Conservation (phyloP, 2,329 filamentous ascomycete species). For the Clarireedia homoeocarpa region DNA sequence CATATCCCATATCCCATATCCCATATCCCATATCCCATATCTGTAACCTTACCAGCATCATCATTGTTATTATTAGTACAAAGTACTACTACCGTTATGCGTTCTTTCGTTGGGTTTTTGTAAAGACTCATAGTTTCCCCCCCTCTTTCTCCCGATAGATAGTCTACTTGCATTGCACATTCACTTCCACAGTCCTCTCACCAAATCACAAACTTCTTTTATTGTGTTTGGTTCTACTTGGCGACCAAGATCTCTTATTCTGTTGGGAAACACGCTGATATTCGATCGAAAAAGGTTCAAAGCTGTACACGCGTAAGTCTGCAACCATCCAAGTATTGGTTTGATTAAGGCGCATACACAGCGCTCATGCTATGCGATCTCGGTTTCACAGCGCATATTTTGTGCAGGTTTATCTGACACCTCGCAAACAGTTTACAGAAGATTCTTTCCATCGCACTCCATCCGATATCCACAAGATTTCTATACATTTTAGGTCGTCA, state of each 20-base stretch:
- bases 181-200: not conserved
- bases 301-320: conserved; percentile 18
- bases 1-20: no score
- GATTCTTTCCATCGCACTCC: not conserved
- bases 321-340: conserved; percentile 11
- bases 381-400: conserved; percentile 12
- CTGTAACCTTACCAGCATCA: no score
- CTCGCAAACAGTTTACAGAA: not conserved
- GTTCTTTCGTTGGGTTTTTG: no score
- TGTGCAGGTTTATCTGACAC: conserved; percentile 10
- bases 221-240: not conserved
- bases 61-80: no score
- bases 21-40: no score
- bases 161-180: no score
- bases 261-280: conserved; percentile 5
- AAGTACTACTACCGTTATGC: no score
- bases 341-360: conserved; percentile 19
- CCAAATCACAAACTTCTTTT: not conserved
- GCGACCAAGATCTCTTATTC: not conserved
- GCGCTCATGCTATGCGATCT: conserved; percentile 5
- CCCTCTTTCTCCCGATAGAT: no score
- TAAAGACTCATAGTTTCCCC: no score
- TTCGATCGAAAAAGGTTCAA: not conserved
- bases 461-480: not conserved
- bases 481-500: not conserved